phyloP scores from a whole-genome alignment of 2,329 filamentous ascomycete species.

The Fonsecaea multimorphosa region DNA sequence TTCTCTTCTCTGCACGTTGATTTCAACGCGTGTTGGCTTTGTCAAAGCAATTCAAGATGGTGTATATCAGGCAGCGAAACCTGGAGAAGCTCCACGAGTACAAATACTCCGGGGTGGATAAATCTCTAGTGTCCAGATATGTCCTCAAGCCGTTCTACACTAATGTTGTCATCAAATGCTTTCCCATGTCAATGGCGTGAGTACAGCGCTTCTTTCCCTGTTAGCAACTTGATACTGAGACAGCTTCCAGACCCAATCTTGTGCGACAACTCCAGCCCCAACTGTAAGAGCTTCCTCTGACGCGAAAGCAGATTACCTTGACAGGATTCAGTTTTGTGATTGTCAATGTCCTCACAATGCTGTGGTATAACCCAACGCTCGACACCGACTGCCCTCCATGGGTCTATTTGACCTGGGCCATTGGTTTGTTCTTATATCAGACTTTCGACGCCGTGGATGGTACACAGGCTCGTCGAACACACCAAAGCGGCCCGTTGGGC shows the following conservation, averaged over 20 bases:
- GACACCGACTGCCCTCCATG: constrained; percentile 92
- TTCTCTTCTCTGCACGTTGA: constrained; percentile 1
- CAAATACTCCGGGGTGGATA: constrained; percentile 93
- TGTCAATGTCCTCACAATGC: constrained; percentile 83
- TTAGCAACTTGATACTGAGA: constrained; percentile 26
- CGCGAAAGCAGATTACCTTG: constrained; percentile 71
- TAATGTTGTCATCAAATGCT: constrained; percentile 89
- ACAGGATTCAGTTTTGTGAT: constrained; percentile 90
- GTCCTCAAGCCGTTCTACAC: constrained; percentile 98
- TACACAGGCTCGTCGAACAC: constrained; percentile 86
- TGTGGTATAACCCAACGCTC: constrained; percentile 95
- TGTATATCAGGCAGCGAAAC: constrained; percentile 91
- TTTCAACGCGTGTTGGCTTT: not conserved
- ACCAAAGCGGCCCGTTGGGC: constrained; percentile 89
- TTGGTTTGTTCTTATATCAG: constrained; percentile 93
- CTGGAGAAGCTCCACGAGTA: constrained; percentile 89
- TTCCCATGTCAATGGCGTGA: constrained; percentile 92
- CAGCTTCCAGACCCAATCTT: constrained; percentile 61
- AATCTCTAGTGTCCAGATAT: constrained; percentile 87
- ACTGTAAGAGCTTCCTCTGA: not conserved
- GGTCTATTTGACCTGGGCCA: constrained; percentile 92
- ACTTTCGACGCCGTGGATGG: constrained; percentile 98
- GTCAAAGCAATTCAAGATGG: constrained; percentile 63
- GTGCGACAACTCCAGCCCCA: constrained; percentile 34
- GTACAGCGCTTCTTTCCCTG: constrained; percentile 43